Evolutionary conservation across 371 early-diverging fungal genomes (phyloP), one percentile per base, ranked within the genome.

Genomic region (Mortierella sp.): DNA sequence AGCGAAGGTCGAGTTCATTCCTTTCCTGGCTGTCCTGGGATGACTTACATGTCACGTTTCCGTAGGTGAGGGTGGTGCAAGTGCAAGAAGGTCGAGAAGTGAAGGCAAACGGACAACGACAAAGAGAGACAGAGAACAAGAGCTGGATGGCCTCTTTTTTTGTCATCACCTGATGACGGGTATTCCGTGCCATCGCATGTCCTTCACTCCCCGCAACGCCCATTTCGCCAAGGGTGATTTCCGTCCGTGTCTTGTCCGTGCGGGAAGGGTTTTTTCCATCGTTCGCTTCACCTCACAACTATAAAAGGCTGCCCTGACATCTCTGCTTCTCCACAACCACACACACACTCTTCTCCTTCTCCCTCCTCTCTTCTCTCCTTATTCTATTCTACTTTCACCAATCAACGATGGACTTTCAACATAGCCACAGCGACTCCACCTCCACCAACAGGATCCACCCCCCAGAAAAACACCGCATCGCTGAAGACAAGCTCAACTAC

Each of bases 401-500:
- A 19, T 48, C 67, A 40, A 50, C 13, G 0, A 55, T 59, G 55
- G 46, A 64, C 71, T 57, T 5, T 24, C 64, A 57, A n/a, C 31
- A 77, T 61, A 61, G 54, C 59, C 61, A 34, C 26, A 19, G 34
- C 72, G 48, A 34, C 37, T 19, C 24, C 28, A 51, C 34, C 40
- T 50, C 67, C 40, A 21, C 37, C 24, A 6, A 40, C 6, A 2
- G 6, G 2, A 6, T 74, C 16, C 73, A 53, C 3, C 81, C 85
- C 5, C 81, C 86, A 34, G 55, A 14, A 9, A 78, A 76, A 16
- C 40, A 50, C 13, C 55, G 73, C 31, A 61, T 79, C 43, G 55
- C 40, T 5, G 81, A 76, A 24, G 28, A 61, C 0, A 43, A 79
- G 26, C 77, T 86, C 5, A 74, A 82, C 74, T 86, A 86, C 46